Evolutionary conservation across 2,329 filamentous ascomycete species (phyloP).

Genomic region (Aspergillus neoniger): DNA sequence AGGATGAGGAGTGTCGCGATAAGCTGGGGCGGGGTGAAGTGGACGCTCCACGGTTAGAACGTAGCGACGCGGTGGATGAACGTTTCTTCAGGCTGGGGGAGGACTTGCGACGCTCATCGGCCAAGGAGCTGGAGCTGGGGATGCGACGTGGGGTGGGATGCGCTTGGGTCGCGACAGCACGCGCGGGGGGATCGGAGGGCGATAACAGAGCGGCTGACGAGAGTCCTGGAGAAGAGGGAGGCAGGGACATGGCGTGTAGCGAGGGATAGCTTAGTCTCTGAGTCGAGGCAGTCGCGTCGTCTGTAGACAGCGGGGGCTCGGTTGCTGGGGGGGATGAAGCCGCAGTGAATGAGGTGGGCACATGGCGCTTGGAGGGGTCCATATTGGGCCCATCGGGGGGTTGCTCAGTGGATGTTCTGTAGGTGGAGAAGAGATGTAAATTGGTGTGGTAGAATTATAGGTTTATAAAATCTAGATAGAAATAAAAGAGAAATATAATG

Average conservation of each 20-base stretch:
- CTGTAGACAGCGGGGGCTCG: conserved; percentile 14
- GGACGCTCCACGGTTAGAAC: conserved; percentile 33
- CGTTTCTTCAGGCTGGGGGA: conserved; percentile 41
- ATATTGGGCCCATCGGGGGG: conserved; percentile 28
- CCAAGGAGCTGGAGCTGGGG: conserved; percentile 39
- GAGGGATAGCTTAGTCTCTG: conserved; percentile 33
- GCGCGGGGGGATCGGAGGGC: conserved; percentile 26
- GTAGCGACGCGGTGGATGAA: conserved; percentile 40
- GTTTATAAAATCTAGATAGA: not conserved
- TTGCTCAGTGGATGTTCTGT: not conserved
- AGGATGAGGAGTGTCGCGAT: conserved; percentile 38
- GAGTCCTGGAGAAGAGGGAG: conserved; percentile 27
- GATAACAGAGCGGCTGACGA: conserved; percentile 29
- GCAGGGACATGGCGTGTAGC: conserved; percentile 28
- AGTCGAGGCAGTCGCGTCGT: conserved; percentile 22
- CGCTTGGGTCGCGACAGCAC: conserved; percentile 20
- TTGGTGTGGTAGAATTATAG: not conserved
- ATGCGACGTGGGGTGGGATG: conserved; percentile 31
- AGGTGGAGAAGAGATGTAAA: not conserved
- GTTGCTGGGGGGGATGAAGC: conserved; percentile 22
- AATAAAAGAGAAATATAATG: not conserved
- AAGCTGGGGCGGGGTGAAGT: conserved; percentile 33
- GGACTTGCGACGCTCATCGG: conserved; percentile 41
- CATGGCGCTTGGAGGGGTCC: conserved; percentile 34
- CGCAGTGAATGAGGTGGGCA: conserved; percentile 24